These are phyloP conservation scores for Verticillium albo-atrum DNA, from an alignment of 2,329 filamentous ascomycete genomes.

Conservation along the genomic window DNA sequence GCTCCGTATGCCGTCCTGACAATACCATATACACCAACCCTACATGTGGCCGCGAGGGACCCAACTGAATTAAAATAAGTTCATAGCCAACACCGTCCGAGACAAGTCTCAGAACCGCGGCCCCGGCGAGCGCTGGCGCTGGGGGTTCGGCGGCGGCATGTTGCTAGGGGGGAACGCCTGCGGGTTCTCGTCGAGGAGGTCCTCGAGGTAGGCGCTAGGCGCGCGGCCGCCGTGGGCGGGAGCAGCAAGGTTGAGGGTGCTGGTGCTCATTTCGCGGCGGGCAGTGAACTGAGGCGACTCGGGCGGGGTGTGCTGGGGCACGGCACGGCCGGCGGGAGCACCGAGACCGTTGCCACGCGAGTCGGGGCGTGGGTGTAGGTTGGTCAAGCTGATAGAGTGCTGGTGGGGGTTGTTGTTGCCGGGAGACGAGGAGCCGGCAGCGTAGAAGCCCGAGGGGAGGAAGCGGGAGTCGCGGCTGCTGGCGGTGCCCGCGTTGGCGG, in stretches of 20 bases:
- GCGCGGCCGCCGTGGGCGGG: conserved; percentile 63
- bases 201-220: conserved; percentile 86
- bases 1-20: neutral
- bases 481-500: conserved; percentile 48
- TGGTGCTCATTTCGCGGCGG: conserved; percentile 53
- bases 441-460: conserved; percentile 88
- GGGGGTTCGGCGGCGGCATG: conserved; percentile 21
- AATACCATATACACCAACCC: neutral
- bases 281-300: conserved; percentile 56
- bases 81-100: neutral
- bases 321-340: conserved; percentile 16
- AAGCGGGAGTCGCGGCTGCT: conserved; percentile 70
- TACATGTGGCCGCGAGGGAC: neutral
- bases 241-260: conserved; percentile 58
- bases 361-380: conserved; percentile 47
- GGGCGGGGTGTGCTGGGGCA: conserved; percentile 51
- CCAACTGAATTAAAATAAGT: neutral
- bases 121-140: neutral
- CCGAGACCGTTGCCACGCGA: conserved; percentile 36
- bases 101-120: neutral
- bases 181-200: conserved; percentile 75
- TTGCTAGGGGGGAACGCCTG: conserved; percentile 41
- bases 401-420: conserved; percentile 37
- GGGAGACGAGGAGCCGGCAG: conserved; percentile 56
- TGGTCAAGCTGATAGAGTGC: conserved; percentile 57